Evolutionary conservation across 306 rosid species (phyloP).

Genomic region (Acacia crassicarpa): DNA sequence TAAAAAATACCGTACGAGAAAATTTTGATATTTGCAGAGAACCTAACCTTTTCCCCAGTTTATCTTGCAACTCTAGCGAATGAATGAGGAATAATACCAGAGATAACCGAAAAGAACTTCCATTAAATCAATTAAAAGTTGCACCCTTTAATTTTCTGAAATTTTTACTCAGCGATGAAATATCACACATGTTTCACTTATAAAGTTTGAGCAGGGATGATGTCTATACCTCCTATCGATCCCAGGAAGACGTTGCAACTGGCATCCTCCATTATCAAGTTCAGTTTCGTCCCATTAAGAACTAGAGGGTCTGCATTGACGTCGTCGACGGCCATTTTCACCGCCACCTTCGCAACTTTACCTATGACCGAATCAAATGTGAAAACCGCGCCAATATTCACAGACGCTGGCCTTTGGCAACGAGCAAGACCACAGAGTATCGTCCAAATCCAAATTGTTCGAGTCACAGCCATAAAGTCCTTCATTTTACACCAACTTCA

Average conservation of each 20-base stretch:
- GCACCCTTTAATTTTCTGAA: slow-evolving; percentile 13
- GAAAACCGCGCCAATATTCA: slow-evolving; percentile 78
- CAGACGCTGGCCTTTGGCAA: slow-evolving; percentile 57
- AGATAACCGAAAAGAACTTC: slow-evolving; percentile 9
- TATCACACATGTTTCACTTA: not conserved
- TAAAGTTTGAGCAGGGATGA: slow-evolving; percentile 2
- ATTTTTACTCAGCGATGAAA: not conserved
- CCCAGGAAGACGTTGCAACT: slow-evolving; percentile 75
- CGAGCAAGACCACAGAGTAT: slow-evolving; percentile 44
- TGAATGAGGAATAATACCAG: not conserved
- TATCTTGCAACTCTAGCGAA: slow-evolving; percentile 22
- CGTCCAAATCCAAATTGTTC: slow-evolving; percentile 46
- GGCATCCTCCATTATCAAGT: slow-evolving; percentile 51
- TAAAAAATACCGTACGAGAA: no score
- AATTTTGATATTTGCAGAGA: not conserved
- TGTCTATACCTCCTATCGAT: slow-evolving; percentile 67
- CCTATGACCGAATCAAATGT: slow-evolving; percentile 83
- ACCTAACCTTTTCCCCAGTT: not conserved
- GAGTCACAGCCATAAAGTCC: slow-evolving; percentile 27
- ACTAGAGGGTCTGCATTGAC: slow-evolving; percentile 65
- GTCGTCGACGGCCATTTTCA: slow-evolving; percentile 78
- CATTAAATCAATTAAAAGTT: not conserved
- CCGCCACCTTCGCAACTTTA: slow-evolving; percentile 62
- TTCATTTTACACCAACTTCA: slow-evolving; percentile 42
- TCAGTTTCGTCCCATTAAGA: slow-evolving; percentile 65